These are phyloP conservation scores for Bipolaris zeicola DNA, from an alignment of 2,329 filamentous ascomycete species.

Conservation along the genomic window DNA sequence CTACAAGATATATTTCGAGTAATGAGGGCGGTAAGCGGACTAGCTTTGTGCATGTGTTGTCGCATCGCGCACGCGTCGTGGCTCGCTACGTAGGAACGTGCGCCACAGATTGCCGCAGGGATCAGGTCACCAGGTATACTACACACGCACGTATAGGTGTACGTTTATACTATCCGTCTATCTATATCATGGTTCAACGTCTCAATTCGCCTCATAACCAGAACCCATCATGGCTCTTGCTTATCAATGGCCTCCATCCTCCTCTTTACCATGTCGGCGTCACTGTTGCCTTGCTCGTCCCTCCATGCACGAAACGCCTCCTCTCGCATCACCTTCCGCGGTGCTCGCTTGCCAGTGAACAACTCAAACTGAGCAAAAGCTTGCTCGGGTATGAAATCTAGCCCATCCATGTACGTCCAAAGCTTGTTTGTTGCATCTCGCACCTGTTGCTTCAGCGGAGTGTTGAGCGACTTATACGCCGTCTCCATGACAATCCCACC, in stretches of 20 bases:
- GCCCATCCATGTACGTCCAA: slow-evolving; percentile 77
- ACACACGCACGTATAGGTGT: background rate
- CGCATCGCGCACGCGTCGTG: slow-evolving; percentile 29
- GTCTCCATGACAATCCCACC: slow-evolving; percentile 77
- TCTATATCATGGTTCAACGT: background rate
- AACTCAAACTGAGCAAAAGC: slow-evolving; percentile 82
- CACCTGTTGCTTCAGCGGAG: slow-evolving; percentile 72
- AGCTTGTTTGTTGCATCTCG: slow-evolving; percentile 63
- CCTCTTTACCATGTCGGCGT: slow-evolving; percentile 40
- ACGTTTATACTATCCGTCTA: background rate
- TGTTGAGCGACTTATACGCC: slow-evolving; percentile 75
- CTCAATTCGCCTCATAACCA: background rate
- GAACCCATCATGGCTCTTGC: slow-evolving; percentile 37
- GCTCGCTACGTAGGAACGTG: slow-evolving; percentile 25
- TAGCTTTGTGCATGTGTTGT: slow-evolving; percentile 25
- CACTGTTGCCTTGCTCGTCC: slow-evolving; percentile 40
- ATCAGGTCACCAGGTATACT: background rate
- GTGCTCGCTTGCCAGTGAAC: slow-evolving; percentile 75
- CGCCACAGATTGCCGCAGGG: slow-evolving; percentile 24
- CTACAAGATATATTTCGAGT: slow-evolving; percentile 6
- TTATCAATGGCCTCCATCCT: slow-evolving; percentile 44
- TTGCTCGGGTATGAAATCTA: slow-evolving; percentile 78
- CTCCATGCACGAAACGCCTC: slow-evolving; percentile 58
- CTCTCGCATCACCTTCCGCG: slow-evolving; percentile 71
- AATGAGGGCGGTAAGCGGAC: slow-evolving; percentile 8